Evolutionary conservation across 352 stramenopile species (phyloP), one percentile per base, ranked within the genome.

Genomic region (Phytophthora sansomeana): DNA sequence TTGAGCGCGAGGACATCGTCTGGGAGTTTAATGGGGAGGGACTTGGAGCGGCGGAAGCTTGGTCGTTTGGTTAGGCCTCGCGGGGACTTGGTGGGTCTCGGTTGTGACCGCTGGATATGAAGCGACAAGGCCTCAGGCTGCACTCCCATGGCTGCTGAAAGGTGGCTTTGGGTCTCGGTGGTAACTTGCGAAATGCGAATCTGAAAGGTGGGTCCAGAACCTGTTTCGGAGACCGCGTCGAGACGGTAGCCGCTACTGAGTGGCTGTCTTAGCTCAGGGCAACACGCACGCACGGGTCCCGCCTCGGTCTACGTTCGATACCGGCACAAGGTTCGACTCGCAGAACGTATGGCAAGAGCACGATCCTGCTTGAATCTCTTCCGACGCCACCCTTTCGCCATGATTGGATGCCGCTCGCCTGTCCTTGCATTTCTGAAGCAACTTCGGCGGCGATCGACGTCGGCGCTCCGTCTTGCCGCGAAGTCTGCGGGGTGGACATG

Each of bases 1-100:
- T 89, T 89, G 52, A 89, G 74, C 26, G 54, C 38, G 5, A 52
- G 58, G 11, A 71, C 75, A 17, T 87, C 76, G 14, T 72, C 44
- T 2, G 74, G 78, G 13, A 84, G 62, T 35, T 70, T 49, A 9
- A 65, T 35, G 8, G 35, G 30, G 14, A 47, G 46, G 1, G 50
- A 41, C 33, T 72, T 53, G 16, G 57, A 55, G 48, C 69, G 69
- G 21, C 64, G 64, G 55, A 70, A 70, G 11, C 36, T 74, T 11
- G 60, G 55, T 6, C 60, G 60, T 44, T 67, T 74, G 16, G 47
- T 51, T 6, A 67, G 60, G 6, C 48, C 39, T 4, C 50, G 53
- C 24, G 48, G 58, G 8, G 63, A 67, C 43, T 78, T 78, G 44
- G 42, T 33, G 8, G 49, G 21, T 7, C 47, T 43, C 10, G 44